Conservation (phyloP, 495 filamentous ascomycete genomes). For the Aspergillus sclerotioniger region DNA sequence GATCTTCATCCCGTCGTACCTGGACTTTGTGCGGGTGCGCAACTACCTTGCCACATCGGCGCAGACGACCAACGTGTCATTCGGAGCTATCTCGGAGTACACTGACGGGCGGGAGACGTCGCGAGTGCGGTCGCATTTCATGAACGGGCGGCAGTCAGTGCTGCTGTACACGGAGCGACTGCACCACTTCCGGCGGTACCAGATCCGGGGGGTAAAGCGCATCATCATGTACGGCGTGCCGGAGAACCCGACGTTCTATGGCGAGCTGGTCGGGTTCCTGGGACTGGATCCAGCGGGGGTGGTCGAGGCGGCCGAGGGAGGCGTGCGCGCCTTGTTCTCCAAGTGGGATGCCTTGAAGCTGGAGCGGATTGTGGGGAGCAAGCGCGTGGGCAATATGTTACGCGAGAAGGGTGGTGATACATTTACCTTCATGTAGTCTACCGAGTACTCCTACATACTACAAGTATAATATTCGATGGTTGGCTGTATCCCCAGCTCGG, state of each 20-base stretch:
- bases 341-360: constrained; percentile 85
- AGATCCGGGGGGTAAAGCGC: constrained; percentile 71
- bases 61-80: constrained; percentile 65
- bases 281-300: constrained; percentile 40
- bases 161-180: constrained; percentile 89
- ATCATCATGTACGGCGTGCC: constrained; percentile 85
- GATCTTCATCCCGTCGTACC: constrained; percentile 86
- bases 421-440: constrained; percentile 63
- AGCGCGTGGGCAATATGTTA: constrained; percentile 65
- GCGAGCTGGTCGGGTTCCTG: constrained; percentile 78
- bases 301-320: constrained; percentile 41
- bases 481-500: no score
- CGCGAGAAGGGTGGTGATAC: constrained; percentile 81
- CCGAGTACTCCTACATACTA: no score
- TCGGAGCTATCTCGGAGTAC: constrained; percentile 88
- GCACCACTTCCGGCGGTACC: constrained; percentile 89
- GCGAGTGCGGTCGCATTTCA: constrained; percentile 83
- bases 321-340: constrained; percentile 74
- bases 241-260: constrained; percentile 84
- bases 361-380: constrained; percentile 81
- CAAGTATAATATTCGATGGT: no score
- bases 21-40: constrained; percentile 89
- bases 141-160: constrained; percentile 74
- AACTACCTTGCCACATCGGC: constrained; percentile 83
- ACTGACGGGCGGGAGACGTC: constrained; percentile 70